Evolutionary conservation across 2,329 filamentous ascomycete genomes (phyloP).

Genomic region (Parascedosporium putredinis): DNA sequence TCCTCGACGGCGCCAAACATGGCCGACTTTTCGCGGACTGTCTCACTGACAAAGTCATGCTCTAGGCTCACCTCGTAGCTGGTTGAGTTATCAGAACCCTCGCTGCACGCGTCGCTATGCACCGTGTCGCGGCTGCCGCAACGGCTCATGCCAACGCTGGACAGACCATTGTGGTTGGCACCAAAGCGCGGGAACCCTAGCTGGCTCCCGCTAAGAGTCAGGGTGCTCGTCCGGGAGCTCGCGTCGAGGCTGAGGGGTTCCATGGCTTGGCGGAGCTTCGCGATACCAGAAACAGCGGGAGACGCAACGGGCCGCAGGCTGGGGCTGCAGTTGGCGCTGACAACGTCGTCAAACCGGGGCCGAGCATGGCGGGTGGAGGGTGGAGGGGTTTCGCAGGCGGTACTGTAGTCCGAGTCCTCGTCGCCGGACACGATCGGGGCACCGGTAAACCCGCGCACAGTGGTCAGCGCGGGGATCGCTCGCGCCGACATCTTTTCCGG

Average conservation of each 20-base stretch:
- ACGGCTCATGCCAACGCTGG: slow-evolving; percentile 45
- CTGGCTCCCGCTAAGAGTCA: slow-evolving; percentile 40
- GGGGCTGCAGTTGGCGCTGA: slow-evolving; percentile 55
- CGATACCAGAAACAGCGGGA: slow-evolving; percentile 60
- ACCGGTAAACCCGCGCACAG: slow-evolving; percentile 46
- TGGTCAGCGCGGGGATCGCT: slow-evolving; percentile 35
- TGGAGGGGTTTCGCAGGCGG: slow-evolving; percentile 24
- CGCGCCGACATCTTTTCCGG: slow-evolving; percentile 2
- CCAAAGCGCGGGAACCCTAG: slow-evolving; percentile 15
- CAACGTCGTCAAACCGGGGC: slow-evolving; percentile 41
- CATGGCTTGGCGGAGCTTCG: slow-evolving; percentile 65
- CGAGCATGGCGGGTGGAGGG: slow-evolving; percentile 28
- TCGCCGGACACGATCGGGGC: slow-evolving; percentile 45
- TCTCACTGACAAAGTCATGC: slow-evolving; percentile 71
- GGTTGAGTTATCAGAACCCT: slow-evolving; percentile 59
- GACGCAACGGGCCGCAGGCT: slow-evolving; percentile 41
- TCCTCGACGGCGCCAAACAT: slow-evolving; percentile 40
- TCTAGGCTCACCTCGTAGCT: slow-evolving; percentile 81
- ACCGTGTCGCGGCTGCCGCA: slow-evolving; percentile 46
- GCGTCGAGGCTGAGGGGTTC: slow-evolving; percentile 63
- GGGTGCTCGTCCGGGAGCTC: slow-evolving; percentile 43
- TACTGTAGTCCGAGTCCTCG: slow-evolving; percentile 43
- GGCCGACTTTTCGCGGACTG: slow-evolving; percentile 28
- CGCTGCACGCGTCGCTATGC: slow-evolving; percentile 41
- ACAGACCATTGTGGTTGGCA: slow-evolving; percentile 23